Evolutionary conservation across 495 filamentous ascomycete species (phyloP).

Genomic region (Penicillium alfredii): DNA sequence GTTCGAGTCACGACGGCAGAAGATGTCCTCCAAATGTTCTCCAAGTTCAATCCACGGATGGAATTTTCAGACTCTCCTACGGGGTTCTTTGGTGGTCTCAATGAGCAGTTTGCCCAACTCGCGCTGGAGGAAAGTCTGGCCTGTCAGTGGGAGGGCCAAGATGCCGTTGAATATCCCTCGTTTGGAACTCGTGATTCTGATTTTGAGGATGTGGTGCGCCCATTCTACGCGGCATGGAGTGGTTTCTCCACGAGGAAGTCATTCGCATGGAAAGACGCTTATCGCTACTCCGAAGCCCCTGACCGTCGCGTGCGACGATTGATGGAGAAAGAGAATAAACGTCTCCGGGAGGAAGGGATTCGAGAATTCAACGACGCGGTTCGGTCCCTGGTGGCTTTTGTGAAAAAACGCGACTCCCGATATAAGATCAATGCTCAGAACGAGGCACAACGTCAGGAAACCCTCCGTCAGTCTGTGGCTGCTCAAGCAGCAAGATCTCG

Average conservation of each 20-base stretch:
- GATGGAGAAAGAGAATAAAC: conserved; percentile 95
- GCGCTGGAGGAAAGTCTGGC: conserved; percentile 74
- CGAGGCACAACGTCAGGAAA: conserved; percentile 74
- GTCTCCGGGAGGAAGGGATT: conserved; percentile 71
- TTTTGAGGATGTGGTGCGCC: conserved; percentile 64
- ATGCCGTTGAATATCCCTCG: conserved; percentile 60
- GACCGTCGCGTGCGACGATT: conserved; percentile 75
- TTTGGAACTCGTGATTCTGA: conserved; percentile 68
- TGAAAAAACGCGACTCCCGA: conserved; percentile 87
- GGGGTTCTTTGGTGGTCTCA: conserved; percentile 78
- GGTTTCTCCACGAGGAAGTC: conserved; percentile 77
- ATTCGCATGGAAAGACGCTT: conserved; percentile 84
- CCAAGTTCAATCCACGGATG: conserved; percentile 67
- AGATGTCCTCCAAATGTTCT: conserved; percentile 67
- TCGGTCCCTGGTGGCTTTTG: conserved; percentile 77
- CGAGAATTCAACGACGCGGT: conserved; percentile 92
- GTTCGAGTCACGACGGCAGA: conserved; percentile 66
- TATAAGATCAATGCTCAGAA: conserved; percentile 63
- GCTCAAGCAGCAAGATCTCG: conserved; percentile 81
- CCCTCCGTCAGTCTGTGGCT: conserved; percentile 67
- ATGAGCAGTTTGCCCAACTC: conserved; percentile 69
- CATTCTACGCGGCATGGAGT: conserved; percentile 79
- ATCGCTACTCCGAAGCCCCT: conserved; percentile 75
- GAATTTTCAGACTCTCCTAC: conserved; percentile 67
- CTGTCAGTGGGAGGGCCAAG: conserved; percentile 58